Evolutionary conservation across 257 asterid species (phyloP).

Genomic region (Mentha longifolia): DNA sequence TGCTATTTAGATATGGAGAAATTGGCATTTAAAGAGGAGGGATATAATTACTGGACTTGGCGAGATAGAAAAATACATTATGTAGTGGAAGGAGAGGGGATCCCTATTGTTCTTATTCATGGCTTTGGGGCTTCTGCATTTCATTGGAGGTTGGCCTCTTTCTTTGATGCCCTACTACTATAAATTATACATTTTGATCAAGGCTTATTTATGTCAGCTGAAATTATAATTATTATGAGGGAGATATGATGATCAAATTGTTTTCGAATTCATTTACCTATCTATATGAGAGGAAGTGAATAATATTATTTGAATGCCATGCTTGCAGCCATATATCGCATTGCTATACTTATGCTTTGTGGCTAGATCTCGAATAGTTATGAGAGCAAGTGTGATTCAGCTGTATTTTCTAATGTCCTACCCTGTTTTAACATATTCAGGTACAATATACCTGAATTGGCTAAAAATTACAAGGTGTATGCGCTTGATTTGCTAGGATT

Average conservation of each 20-base stretch:
- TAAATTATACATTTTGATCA: background rate
- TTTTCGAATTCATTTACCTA: background rate
- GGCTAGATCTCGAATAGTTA: conserved; percentile 1
- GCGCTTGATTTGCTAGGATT: conserved; percentile 92
- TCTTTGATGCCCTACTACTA: conserved; percentile 4
- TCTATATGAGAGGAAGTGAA: background rate
- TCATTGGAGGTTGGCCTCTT: conserved; percentile 78
- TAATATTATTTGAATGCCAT: background rate
- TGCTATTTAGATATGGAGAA: conserved; percentile 65
- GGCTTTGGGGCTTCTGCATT: conserved; percentile 98
- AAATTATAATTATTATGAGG: background rate
- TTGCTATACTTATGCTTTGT: background rate
- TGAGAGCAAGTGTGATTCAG: background rate
- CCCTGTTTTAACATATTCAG: conserved; percentile 38
- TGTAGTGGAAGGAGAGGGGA: conserved; percentile 91
- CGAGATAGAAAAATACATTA: conserved; percentile 77
- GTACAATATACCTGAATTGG: conserved; percentile 90
- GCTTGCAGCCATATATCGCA: background rate
- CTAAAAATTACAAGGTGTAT: conserved; percentile 83
- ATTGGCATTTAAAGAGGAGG: conserved; percentile 76
- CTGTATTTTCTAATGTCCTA: background rate
- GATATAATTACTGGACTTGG: conserved; percentile 92
- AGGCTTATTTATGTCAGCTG: background rate
- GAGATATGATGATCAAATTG: background rate
- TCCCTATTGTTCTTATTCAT: conserved; percentile 86